Evolutionary conservation across 2,329 filamentous ascomycete species (phyloP).

Genomic region (Verticillium isaacii): DNA sequence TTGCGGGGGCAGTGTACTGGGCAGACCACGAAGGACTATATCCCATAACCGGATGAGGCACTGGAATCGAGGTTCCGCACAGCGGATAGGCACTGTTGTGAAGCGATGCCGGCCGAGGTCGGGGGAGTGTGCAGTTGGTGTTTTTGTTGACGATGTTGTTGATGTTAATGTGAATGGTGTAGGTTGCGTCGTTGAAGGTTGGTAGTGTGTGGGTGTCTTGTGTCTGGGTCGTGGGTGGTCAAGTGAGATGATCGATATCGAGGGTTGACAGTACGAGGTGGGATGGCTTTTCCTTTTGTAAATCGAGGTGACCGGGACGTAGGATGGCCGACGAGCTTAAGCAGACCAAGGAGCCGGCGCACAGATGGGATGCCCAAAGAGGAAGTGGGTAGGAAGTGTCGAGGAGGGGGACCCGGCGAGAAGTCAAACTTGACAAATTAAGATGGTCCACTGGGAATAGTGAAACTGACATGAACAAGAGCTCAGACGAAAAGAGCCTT

Average conservation of each 20-base stretch:
- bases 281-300: slow-evolving; percentile 14
- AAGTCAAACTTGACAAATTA: slow-evolving; percentile 18
- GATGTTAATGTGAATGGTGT: slow-evolving; percentile 9
- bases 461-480: slow-evolving; percentile 22
- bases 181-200: too few relatives aligned
- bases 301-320: background rate
- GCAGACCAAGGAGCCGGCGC: slow-evolving; percentile 23
- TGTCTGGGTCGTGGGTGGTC: slow-evolving; percentile 12
- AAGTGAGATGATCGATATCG: background rate
- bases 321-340: slow-evolving; percentile 4
- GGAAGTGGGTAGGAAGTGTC: slow-evolving; percentile 31
- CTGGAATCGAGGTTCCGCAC: slow-evolving; percentile 16
- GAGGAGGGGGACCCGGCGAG: slow-evolving; percentile 18
- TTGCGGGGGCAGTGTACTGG: slow-evolving; percentile 20
- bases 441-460: slow-evolving; percentile 14
- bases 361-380: slow-evolving; percentile 32
- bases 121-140: background rate
- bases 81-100: slow-evolving; percentile 9
- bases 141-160: background rate
- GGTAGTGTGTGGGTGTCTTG: too few relatives aligned
- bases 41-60: slow-evolving; percentile 30
- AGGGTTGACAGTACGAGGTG: background rate
- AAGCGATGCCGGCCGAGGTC: slow-evolving; percentile 1
- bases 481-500: slow-evolving; percentile 17
- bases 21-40: slow-evolving; percentile 28